phyloP scores from a whole-genome alignment of 1,284 basidiomycete genomes.

The Ustilago hordei region DNA sequence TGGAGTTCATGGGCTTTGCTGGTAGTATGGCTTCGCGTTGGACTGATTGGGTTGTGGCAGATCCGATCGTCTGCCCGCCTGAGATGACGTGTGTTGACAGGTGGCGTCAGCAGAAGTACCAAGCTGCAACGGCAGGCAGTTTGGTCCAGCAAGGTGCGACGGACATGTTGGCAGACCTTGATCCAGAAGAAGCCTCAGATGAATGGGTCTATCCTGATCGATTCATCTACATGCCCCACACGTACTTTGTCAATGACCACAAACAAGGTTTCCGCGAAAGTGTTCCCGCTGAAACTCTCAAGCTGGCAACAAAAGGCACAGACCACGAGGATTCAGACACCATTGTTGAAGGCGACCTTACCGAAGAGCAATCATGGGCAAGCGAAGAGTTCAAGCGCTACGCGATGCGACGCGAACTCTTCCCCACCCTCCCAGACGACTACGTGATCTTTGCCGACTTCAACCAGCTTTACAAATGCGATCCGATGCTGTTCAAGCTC shows the following conservation, averaged over 20 bases:
- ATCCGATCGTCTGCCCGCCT: conserved; percentile 74
- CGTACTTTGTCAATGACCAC: conserved; percentile 77
- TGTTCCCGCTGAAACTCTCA: conserved; percentile 18
- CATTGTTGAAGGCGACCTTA: background rate
- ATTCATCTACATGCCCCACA: conserved; percentile 72
- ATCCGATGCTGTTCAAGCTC: conserved; percentile 73
- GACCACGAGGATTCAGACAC: background rate
- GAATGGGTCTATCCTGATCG: conserved; percentile 74
- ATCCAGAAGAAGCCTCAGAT: conserved; percentile 73
- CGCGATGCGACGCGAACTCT: conserved; percentile 72
- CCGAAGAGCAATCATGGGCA: conserved; percentile 71
- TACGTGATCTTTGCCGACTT: conserved; percentile 76
- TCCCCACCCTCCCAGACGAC: conserved; percentile 71
- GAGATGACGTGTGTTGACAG: conserved; percentile 71
- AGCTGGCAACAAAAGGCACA: conserved; percentile 10
- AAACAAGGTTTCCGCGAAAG: conserved; percentile 73
- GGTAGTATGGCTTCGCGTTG: conserved; percentile 75
- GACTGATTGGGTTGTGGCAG: conserved; percentile 77
- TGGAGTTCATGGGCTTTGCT: conserved; percentile 73
- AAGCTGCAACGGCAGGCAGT: conserved; percentile 31
- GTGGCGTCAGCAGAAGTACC: conserved; percentile 66
- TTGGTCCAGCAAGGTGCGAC: conserved; percentile 47
- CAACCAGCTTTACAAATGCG: conserved; percentile 74
- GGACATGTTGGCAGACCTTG: conserved; percentile 72
- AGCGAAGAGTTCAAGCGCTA: conserved; percentile 73